These are phyloP conservation scores for Claviceps spartinae DNA, from an alignment of 2,329 filamentous ascomycete genomes.

Conservation along the genomic window DNA sequence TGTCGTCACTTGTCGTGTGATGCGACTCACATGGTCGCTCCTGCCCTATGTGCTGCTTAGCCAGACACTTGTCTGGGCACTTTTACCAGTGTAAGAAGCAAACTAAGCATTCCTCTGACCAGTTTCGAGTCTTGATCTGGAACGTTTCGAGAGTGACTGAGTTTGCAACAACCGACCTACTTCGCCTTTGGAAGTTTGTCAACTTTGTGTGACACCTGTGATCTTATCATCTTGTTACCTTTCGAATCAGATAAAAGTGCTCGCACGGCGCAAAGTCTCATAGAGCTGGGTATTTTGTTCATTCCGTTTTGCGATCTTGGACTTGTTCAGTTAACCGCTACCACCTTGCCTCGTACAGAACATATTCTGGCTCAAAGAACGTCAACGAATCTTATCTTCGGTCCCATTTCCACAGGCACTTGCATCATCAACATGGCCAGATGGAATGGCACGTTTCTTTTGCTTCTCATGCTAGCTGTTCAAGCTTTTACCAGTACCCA, in stretches of 20 bases:
- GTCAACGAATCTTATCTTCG: background rate
- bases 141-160: background rate
- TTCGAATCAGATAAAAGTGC: background rate
- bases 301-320: background rate
- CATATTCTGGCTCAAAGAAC: background rate
- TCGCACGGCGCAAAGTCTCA: background rate
- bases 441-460: background rate
- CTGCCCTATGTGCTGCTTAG: background rate
- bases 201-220: background rate
- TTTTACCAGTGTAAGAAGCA: background rate
- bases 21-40: background rate
- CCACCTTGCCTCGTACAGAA: background rate
- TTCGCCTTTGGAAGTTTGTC: background rate
- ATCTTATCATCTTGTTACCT: too few relatives aligned
- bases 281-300: background rate
- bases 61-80: background rate
- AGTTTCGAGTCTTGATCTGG: background rate
- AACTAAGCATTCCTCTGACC: background rate
- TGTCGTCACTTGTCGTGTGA: too few relatives aligned
- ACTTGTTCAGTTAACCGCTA: background rate
- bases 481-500: background rate
- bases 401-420: background rate
- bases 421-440: background rate
- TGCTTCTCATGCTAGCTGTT: background rate
- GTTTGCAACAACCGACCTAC: background rate